A percentile compares a stretch with the other conserved stretches of the same genome.
Evolutionary conservation across 768 basidiomycete genomes (phyloP).

Genomic region (Trametes sanguinea): DNA sequence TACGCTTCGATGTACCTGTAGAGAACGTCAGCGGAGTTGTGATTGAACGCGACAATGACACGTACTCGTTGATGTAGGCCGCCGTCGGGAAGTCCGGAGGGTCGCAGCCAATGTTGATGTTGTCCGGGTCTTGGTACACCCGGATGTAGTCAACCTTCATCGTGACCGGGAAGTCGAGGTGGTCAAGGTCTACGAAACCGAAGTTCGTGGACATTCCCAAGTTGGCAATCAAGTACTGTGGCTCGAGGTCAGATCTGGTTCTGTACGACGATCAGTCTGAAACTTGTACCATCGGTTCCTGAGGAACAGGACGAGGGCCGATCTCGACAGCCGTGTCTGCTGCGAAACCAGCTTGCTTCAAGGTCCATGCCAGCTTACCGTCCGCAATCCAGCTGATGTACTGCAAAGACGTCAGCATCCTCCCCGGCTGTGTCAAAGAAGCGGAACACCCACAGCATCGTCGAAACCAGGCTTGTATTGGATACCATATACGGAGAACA

Average conservation of each 20-base stretch:
- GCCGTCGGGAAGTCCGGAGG: slow-evolving; percentile 73
- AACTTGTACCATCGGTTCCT: slow-evolving; percentile 78
- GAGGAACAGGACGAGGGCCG: slow-evolving; percentile 67
- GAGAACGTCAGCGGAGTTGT: background rate
- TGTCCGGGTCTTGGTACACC: slow-evolving; percentile 61
- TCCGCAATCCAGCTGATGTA: slow-evolving; percentile 84
- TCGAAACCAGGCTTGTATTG: slow-evolving; percentile 77
- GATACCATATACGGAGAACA: slow-evolving; percentile 75
- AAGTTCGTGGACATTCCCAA: slow-evolving; percentile 66
- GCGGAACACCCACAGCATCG: slow-evolving; percentile 55
- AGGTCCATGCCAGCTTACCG: slow-evolving; percentile 66
- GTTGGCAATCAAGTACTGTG: slow-evolving; percentile 56
- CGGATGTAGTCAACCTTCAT: slow-evolving; percentile 86
- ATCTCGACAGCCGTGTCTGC: slow-evolving; percentile 61
- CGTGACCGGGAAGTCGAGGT: slow-evolving; percentile 51
- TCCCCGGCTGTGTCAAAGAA: slow-evolving; percentile 42
- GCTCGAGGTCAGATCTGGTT: background rate
- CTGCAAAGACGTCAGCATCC: slow-evolving; percentile 31
- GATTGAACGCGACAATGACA: background rate
- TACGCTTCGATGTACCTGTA: slow-evolving; percentile 68
- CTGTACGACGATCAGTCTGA: background rate
- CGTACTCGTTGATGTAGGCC: slow-evolving; percentile 75
- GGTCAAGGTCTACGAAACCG: slow-evolving; percentile 56
- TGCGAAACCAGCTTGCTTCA: slow-evolving; percentile 62
- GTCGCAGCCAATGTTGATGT: slow-evolving; percentile 65